Evolutionary conservation across 2,329 filamentous ascomycete species (phyloP).

Genomic region (Xylariaceae sp.): DNA sequence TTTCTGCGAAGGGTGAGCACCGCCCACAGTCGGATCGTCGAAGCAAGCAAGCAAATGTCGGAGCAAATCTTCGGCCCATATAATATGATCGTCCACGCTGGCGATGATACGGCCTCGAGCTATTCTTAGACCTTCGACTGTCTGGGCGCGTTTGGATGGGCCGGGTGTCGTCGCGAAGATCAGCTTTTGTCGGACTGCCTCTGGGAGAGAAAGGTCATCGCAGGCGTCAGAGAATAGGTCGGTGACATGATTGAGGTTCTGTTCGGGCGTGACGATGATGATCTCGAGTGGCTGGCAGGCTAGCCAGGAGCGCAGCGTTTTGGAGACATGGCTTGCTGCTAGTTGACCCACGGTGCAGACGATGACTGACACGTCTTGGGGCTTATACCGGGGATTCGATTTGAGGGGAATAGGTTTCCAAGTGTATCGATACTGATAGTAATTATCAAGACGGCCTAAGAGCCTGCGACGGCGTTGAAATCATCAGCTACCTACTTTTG

Average conservation of each 20-base stretch:
- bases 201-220: neutral
- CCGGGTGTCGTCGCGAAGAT: neutral
- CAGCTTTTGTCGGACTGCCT: neutral
- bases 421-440: neutral
- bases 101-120: slow-evolving; percentile 11
- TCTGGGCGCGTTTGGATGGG: neutral
- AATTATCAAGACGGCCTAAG: neutral
- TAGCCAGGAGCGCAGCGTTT: slow-evolving; percentile 45
- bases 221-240: neutral
- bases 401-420: neutral
- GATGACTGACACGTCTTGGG: slow-evolving; percentile 31
- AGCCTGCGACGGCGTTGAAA: neutral
- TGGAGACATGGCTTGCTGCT: slow-evolving; percentile 38
- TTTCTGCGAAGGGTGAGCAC: neutral
- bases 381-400: neutral
- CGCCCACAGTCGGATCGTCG: slow-evolving; percentile 10
- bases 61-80: slow-evolving; percentile 4
- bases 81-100: slow-evolving; percentile 10
- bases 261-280: slow-evolving; percentile 1
- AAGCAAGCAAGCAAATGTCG: slow-evolving; percentile 9
- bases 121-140: slow-evolving; percentile 3
- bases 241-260: neutral
- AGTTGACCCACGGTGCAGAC: slow-evolving; percentile 32
- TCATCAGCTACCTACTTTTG: too few species aligned
- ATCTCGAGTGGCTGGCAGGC: slow-evolving; percentile 46